Evolutionary conservation across 257 asterid genomes (phyloP).

Genomic region (Ballota nigra): DNA sequence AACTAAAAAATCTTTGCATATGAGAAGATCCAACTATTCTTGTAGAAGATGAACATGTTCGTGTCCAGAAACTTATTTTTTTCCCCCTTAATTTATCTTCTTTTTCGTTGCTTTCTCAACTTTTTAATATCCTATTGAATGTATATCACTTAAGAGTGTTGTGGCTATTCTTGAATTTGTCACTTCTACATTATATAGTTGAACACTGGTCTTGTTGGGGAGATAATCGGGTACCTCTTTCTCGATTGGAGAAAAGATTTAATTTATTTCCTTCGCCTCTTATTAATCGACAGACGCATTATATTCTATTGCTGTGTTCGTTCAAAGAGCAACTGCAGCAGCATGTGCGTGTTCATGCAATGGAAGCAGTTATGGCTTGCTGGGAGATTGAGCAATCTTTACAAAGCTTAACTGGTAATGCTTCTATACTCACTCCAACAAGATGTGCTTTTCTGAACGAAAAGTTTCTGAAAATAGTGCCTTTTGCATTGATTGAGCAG

Average conservation of each 20-base stretch:
- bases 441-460: neutral
- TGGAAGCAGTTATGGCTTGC: conserved; percentile 77
- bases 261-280: conserved; percentile 1
- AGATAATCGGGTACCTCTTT: neutral
- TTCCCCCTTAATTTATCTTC: neutral
- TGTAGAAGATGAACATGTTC: too few species aligned
- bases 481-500: conserved; percentile 21
- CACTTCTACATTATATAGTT: neutral
- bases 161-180: neutral
- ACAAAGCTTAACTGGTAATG: conserved; percentile 59
- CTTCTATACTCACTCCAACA: neutral
- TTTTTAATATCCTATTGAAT: neutral
- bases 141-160: neutral
- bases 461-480: neutral
- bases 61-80: too few species aligned
- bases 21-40: too few species aligned
- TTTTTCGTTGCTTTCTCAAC: neutral
- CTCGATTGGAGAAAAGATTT: neutral
- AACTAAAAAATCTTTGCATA: too few species aligned
- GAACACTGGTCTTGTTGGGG: neutral
- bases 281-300: conserved; percentile 46
- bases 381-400: conserved; percentile 76
- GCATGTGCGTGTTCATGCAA: conserved; percentile 70
- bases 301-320: conserved; percentile 59
- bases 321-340: conserved; percentile 69